A percentile compares a stretch with the other conserved stretches of the same genome.
phyloP scores from a whole-genome alignment of 805 yeast species.

The Yarrowia sp. region DNA sequence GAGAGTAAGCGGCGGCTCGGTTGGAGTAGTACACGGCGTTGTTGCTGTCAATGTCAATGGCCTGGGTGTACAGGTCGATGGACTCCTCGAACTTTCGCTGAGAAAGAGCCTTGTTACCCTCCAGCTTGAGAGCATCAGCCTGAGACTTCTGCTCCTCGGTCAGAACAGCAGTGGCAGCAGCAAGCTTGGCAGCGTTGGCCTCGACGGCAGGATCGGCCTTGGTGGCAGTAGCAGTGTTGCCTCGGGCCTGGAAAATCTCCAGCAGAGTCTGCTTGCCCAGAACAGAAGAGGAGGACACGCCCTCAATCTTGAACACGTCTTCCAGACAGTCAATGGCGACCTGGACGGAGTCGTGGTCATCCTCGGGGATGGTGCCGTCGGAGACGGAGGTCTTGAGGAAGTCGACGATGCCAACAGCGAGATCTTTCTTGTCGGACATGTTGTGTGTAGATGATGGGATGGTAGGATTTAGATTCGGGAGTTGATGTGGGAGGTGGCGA shows the following conservation, averaged over 20 bases:
- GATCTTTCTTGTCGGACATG: conserved; percentile 33
- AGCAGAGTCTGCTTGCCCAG: conserved; percentile 45
- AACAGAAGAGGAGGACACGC: conserved; percentile 41
- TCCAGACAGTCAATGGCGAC: conserved; percentile 91
- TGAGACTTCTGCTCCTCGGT: conserved; percentile 53
- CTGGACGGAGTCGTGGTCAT: conserved; percentile 82
- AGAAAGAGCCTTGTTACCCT: conserved; percentile 91
- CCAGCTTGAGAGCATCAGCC: conserved; percentile 82
- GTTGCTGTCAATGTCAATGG: conserved; percentile 63
- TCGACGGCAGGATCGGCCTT: not conserved
- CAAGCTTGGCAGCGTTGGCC: conserved; percentile 8
- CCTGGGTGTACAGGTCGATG: conserved; percentile 72
- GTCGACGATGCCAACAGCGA: conserved; percentile 69
- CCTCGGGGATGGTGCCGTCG: conserved; percentile 66
- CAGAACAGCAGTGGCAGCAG: conserved; percentile 27
- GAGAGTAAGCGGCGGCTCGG: conserved; percentile 95
- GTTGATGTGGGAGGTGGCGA: too few relatives aligned
- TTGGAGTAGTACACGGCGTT: conserved; percentile 87
- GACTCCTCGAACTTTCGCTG: conserved; percentile 68
- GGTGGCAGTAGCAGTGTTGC: conserved; percentile 28
- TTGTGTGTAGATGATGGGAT: not conserved
- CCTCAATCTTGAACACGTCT: conserved; percentile 74
- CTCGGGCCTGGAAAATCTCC: conserved; percentile 44
- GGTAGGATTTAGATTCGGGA: not conserved
- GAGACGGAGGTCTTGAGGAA: conserved; percentile 61